Evolutionary conservation across 2,329 filamentous ascomycete genomes (phyloP).

Genomic region (Pseudocercospora fuligena): DNA sequence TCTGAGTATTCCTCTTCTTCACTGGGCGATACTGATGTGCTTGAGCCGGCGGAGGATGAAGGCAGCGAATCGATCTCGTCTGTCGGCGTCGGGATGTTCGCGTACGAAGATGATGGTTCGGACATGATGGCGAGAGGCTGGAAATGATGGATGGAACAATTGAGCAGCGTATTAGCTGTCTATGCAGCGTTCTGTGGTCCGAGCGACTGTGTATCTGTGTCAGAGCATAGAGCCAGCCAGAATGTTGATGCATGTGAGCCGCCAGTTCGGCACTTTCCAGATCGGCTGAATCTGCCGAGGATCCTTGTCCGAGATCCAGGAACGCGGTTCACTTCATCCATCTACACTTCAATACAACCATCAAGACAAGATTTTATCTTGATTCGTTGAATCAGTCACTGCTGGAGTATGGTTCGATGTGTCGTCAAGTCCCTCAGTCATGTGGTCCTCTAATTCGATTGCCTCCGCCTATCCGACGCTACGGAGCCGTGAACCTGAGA

Average conservation of each 20-base stretch:
- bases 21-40: constrained; percentile 54
- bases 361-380: too few relatives aligned
- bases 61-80: constrained; percentile 57
- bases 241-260: neutral
- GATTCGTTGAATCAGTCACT: too few relatives aligned
- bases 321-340: neutral
- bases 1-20: constrained; percentile 66
- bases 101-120: constrained; percentile 57
- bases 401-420: too few relatives aligned
- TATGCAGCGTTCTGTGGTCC: constrained; percentile 3
- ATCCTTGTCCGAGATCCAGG: neutral
- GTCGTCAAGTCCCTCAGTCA: too few relatives aligned
- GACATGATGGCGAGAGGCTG: constrained; percentile 33
- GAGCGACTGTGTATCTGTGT: neutral
- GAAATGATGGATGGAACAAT: neutral
- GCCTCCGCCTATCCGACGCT: too few relatives aligned
- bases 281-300: neutral
- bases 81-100: constrained; percentile 49
- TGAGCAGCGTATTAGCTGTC: neutral
- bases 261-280: neutral
- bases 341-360: neutral
- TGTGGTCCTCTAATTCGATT: too few relatives aligned
- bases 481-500: too few relatives aligned
- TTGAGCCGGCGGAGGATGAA: constrained; percentile 55
- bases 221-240: neutral